Percentiles rank a stretch among this genome's conserved stretches.
Conservation (phyloP, 2,329 filamentous ascomycete genomes). For the Xylariomycetidae sp. region DNA sequence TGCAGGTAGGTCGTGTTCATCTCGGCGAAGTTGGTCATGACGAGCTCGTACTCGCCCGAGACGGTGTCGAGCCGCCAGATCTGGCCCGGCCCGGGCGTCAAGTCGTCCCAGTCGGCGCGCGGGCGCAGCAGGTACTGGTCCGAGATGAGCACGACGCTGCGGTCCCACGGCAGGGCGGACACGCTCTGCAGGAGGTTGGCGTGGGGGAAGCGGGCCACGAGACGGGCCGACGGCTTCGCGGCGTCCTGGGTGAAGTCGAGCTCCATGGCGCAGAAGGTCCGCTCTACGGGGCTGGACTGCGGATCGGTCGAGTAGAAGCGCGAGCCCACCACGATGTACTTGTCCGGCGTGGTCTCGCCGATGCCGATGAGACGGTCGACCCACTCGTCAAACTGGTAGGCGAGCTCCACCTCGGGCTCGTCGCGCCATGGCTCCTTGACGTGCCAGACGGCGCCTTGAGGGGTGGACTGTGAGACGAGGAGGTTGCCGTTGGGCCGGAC, state of each 20-base stretch:
- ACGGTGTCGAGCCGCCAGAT: constrained; percentile 1
- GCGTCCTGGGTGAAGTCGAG: constrained; percentile 1
- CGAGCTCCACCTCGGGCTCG: neutral
- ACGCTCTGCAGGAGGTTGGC: constrained; percentile 1
- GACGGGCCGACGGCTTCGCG: neutral
- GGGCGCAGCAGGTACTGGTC: constrained; percentile 1
- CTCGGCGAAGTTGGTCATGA: neutral
- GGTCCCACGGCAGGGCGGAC: neutral
- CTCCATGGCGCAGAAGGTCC: neutral
- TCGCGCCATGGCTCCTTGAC: neutral
- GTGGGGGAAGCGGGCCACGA: neutral
- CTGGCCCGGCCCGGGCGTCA: too few relatives aligned
- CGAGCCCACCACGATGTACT: neutral
- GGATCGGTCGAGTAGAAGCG: neutral
- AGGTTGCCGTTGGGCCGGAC: constrained; percentile 2
- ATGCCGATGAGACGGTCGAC: constrained; percentile 1
- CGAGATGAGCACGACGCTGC: constrained; percentile 1
- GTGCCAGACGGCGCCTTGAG: neutral
- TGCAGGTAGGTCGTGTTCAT: too few relatives aligned
- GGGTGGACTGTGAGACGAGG: neutral
- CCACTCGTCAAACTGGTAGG: constrained; percentile 1
- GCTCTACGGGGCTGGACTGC: neutral
- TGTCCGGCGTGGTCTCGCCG: neutral
- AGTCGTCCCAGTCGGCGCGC: too few relatives aligned
- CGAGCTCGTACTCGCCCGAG: neutral